Percentiles rank a stretch among this genome's conserved stretches.
Evolutionary conservation across 1,284 basidiomycete genomes (phyloP).

Genomic region (Papiliotrema flavescens): DNA sequence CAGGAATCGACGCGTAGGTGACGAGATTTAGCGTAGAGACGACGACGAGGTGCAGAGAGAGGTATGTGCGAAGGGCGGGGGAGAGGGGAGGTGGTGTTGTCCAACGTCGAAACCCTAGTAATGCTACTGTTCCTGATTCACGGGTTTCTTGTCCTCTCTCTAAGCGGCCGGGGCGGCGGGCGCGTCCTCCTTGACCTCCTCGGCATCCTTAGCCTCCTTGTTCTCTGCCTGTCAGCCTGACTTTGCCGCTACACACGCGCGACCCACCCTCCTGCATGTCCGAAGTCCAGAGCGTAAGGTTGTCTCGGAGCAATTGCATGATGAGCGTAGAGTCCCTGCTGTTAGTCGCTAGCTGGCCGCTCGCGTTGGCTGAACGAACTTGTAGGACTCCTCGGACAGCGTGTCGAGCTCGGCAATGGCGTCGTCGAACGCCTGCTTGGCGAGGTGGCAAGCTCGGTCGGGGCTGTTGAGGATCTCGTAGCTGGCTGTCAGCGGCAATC

Average conservation of each 20-base stretch:
- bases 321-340: slow-evolving; percentile 84
- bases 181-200: slow-evolving; percentile 40
- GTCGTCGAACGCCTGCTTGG: slow-evolving; percentile 99
- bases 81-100: not conserved
- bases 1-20: slow-evolving; percentile 8
- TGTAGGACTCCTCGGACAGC: slow-evolving; percentile 99
- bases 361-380: slow-evolving; percentile 52
- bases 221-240: slow-evolving; percentile 7
- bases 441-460: slow-evolving; percentile 98
- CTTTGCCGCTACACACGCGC: not conserved
- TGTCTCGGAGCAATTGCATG: slow-evolving; percentile 98
- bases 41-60: slow-evolving; percentile 16
- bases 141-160: not conserved
- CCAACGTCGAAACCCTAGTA: slow-evolving; percentile 6
- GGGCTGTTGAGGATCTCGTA: slow-evolving; percentile 99
- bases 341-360: too few species aligned
- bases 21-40: slow-evolving; percentile 14
- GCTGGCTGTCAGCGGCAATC: slow-evolving; percentile 35
- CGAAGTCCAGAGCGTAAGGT: slow-evolving; percentile 96
- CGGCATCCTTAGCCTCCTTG: slow-evolving; percentile 40
- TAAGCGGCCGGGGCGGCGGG: slow-evolving; percentile 26
- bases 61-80: slow-evolving; percentile 2
- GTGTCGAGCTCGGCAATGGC: slow-evolving; percentile 99
- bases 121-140: slow-evolving; percentile 7
- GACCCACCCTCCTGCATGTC: slow-evolving; percentile 64